Base-by-base conservation (phyloP, 129 eudicot genomes). In the Ambrosia artemisiifolia region DNA sequence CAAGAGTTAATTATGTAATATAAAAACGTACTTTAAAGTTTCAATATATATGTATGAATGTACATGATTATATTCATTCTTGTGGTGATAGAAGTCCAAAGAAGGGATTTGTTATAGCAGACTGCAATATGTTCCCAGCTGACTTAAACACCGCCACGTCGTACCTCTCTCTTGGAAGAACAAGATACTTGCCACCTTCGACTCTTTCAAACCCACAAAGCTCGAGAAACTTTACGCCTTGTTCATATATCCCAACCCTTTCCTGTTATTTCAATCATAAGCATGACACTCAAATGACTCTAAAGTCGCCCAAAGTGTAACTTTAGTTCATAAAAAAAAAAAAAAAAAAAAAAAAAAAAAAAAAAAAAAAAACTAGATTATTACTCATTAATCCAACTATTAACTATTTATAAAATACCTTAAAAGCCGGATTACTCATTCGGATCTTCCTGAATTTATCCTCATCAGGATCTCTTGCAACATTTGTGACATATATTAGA, bases 41-140 rank as follows among this genome's bases (percentile, higher is more conserved):
- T 5, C 13, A 36, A 51, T 38, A 24, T 48, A 28, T 34, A 69
- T 48, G 76, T 3, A 36, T 36, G 24, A 28, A 51, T 70, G 24
- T 14, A 63, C 65, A 54, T 51, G 8, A 71, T 63, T 63, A n/a
- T 63, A 77, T 69, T 8, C 50, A 71, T 63, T 10, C 56, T 81
- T 81, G 71, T 71, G 17, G 71, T 70, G 90, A 92, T 36, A 94
- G 67, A 18, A 94, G 89, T 71, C 98, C 98, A 51, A 87, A 94
- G 86, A 70, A 88, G n/a, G 96, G 96, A 84, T 90, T 94, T 35
- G 91, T 85, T 67, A 90, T 66, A 51, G 96, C 96, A 84, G 88
- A 82, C 28, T 87, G 86, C 76, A 94, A 67, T 71, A 54, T 74
- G 5, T 78, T 43, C 18, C 83, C 79, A 40, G 96, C 96, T 57